phyloP scores from a whole-genome alignment of 192 early-diverging fungal species.

The Pilaira anomala region DNA sequence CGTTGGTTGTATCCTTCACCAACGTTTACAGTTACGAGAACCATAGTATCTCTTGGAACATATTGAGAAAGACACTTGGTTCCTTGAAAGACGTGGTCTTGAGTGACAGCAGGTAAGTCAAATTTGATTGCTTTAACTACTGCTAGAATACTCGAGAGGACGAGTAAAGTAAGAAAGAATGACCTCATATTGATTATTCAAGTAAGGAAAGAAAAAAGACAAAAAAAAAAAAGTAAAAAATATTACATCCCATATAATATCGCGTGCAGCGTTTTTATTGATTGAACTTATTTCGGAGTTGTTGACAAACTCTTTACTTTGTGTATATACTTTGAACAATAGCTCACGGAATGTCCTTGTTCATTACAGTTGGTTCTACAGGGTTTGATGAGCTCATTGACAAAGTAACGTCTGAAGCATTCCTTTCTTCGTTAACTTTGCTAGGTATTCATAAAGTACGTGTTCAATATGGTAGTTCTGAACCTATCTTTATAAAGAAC shows the following conservation, averaged over 20 bases:
- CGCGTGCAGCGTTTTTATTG: conserved; percentile 11
- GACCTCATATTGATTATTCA: conserved; percentile 11
- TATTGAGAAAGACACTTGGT: conserved; percentile 75
- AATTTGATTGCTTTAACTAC: conserved; percentile 68
- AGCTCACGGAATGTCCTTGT: conserved; percentile 39
- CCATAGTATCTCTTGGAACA: conserved; percentile 65
- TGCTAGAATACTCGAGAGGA: conserved; percentile 8
- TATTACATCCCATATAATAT: neutral
- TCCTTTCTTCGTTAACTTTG: conserved; percentile 46
- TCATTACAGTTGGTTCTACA: conserved; percentile 92
- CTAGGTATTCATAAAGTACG: conserved; percentile 55
- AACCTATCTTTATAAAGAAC: conserved; percentile 23
- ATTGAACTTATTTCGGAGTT: neutral
- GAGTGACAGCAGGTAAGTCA: conserved; percentile 59
- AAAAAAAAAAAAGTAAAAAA: conserved; percentile 3
- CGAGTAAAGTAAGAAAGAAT: conserved; percentile 4
- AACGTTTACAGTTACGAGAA: conserved; percentile 64
- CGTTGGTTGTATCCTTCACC: conserved; percentile 72
- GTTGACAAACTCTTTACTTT: neutral
- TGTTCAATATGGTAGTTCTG: conserved; percentile 67
- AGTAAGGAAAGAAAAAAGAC: conserved; percentile 4
- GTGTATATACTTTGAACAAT: neutral
- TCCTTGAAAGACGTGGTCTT: conserved; percentile 33
- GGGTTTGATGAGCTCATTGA: conserved; percentile 76
- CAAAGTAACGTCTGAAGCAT: conserved; percentile 38